Evolutionary conservation across 2,329 filamentous ascomycete species (phyloP), one percentile per base, ranked within the genome.

Genomic region (Calonectria multiphialidica): DNA sequence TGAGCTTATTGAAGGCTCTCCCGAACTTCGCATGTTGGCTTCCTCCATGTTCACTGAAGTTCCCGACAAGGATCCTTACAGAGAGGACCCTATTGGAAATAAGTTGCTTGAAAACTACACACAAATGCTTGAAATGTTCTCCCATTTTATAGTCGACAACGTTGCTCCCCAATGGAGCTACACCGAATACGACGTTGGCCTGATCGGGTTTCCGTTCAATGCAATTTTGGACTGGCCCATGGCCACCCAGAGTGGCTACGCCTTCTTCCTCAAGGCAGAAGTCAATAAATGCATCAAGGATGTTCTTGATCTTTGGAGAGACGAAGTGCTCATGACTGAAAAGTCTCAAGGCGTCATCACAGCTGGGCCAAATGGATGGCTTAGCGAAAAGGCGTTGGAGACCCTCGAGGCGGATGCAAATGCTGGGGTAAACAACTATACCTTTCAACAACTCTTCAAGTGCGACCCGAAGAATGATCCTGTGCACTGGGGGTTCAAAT

Each of bases 141-240:
- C 53, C 21, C 37, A 59, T 37, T 40, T 59, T 33, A 59, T 59
- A 8, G 23, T 25, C 3, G 3, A 40, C 6, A 40, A 40, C 13
- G 8, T 59, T 40, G 53, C 53, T 2, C 53, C 53, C 2, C 25
- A 59, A 12, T 59, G 53, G 53, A 59, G 53, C 33, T 18, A 25
- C n/a, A 40, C 53, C 6, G 53, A 59, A 28, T 59, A 59, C 21
- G 53, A 33, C 35, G 33, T 59, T 35, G 53, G 53, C n/a, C 81
- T 90, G 74, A 86, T 90, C 23, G 89, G 89, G 0, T 81, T 89
- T 3, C 90, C 90, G 0, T 87, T 92, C 79, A 88, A 89, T 69
- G 89, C 88, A 0, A 83, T 92, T 10, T 80, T 92, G 15, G 88
- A 91, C 76, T 92, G 88, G 85, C 88, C 89, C 0, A 91, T 92